These are phyloP conservation scores for Acacia pycnantha DNA, from an alignment of 331 rosid species.

Conservation along the genomic window DNA sequence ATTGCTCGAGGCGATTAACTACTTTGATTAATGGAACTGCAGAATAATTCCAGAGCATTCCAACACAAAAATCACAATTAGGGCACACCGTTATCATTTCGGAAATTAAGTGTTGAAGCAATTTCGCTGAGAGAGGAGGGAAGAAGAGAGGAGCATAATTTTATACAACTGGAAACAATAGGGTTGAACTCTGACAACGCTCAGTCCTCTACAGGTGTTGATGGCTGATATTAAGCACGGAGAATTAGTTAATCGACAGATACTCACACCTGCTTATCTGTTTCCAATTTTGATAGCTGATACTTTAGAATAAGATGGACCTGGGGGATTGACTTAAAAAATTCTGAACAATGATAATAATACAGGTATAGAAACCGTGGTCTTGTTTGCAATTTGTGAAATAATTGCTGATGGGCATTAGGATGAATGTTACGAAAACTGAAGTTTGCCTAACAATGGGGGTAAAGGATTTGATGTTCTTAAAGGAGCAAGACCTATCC, in stretches of 20 bases:
- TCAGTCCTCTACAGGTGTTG: not conserved
- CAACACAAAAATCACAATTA: not conserved
- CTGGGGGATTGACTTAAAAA: not conserved
- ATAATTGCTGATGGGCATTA: not conserved
- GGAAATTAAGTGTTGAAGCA: not conserved
- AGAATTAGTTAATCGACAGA: not conserved
- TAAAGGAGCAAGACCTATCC: not conserved
- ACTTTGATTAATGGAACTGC: constrained; percentile 5
- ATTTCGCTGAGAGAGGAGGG: not conserved
- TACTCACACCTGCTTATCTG: not conserved
- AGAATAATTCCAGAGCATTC: not conserved
- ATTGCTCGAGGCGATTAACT: not conserved
- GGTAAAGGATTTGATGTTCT: not conserved
- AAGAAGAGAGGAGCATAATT: not conserved
- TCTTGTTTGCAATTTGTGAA: not conserved
- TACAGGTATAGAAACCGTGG: not conserved
- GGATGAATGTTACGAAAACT: not conserved
- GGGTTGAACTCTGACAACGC: not conserved
- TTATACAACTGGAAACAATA: not conserved
- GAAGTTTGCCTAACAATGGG: not conserved
- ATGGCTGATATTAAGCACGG: not conserved
- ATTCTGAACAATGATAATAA: not conserved
- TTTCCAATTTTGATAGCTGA: not conserved
- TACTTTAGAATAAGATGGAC: not conserved
- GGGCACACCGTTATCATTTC: not conserved